Base-by-base conservation (phyloP, 2,329 filamentous ascomycete genomes). In the Botrytis paeoniae region DNA sequence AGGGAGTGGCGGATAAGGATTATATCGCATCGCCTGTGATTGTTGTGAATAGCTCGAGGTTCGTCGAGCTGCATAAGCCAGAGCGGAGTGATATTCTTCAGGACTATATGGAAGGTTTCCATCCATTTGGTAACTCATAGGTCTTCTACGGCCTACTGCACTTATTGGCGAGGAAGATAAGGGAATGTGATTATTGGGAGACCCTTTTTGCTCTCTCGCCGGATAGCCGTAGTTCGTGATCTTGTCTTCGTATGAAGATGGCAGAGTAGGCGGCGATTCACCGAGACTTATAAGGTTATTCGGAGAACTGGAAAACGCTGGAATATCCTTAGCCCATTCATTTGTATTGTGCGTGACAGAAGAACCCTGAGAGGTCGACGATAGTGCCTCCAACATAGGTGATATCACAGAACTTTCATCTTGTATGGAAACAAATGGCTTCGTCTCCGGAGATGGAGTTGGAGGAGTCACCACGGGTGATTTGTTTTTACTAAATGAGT, bases 1-100 rank as follows among this genome's bases (percentile, higher is more conserved):
- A 5, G 93, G 92, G 16, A 91, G 86, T 4, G 92, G 91, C n/a
- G 89, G 89, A 69, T 89, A 86, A 51, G 84, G 80, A 74, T 82
- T 79, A 72, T 87, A 86, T 20, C 84, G 83, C 6, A 82, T 77
- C 22, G 64, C 66, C 59, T 65, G 73, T 20, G 83, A 80, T 66
- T 82, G 83, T 35, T 85, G 85, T 10, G 87, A 86, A 77, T 87
- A 86, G 82, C 87, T 85, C 63, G 87, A 88, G 41, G 85, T 83
- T 79, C 87, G 81, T 73, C 85, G 79, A 75, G 83, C 80, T 65
- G 80, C 80, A 59, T 82, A 82, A 62, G 76, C 82, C 48, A 84
- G 81, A 69, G 83, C 81, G 43, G 84, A 82, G 73, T 85, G 84
- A 66, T 86, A 85, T 12, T 87, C 87, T 71, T 88, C 85, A 74